phyloP scores from a whole-genome alignment of 2,329 filamentous ascomycete species.

The Fusarium camptoceras region DNA sequence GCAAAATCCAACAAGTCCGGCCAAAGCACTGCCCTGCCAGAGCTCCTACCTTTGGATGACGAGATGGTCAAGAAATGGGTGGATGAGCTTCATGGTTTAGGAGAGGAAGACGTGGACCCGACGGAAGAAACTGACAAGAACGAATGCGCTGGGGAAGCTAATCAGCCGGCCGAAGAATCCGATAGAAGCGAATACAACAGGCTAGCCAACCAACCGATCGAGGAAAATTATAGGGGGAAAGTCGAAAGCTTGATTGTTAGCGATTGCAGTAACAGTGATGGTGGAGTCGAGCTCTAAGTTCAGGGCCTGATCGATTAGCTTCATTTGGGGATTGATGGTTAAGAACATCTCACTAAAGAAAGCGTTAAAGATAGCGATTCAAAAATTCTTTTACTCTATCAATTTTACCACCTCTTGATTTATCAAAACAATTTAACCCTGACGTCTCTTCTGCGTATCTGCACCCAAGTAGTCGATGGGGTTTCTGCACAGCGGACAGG shows the following conservation, averaged over 20 bases:
- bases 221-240: background rate
- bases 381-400: constrained; percentile 24
- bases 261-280: constrained; percentile 3
- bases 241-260: background rate
- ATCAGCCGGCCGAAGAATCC: background rate
- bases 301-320: background rate
- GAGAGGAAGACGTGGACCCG: background rate
- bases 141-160: background rate
- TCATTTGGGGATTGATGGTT: background rate
- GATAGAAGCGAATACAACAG: background rate
- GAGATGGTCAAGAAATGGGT: background rate
- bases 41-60: background rate
- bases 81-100: background rate
- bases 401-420: background rate
- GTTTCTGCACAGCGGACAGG: constrained; percentile 92
- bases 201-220: background rate
- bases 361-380: background rate
- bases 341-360: background rate
- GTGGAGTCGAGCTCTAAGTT: constrained; percentile 11
- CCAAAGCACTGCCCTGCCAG: background rate
- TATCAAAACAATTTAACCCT: constrained; percentile 24
- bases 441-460: constrained; percentile 55
- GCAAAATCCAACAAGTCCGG: background rate
- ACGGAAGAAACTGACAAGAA: background rate
- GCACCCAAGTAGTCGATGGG: constrained; percentile 74